These are phyloP conservation scores for Aspergillus costaricaensis DNA, from an alignment of 2,329 filamentous ascomycete species.

Conservation along the genomic window DNA sequence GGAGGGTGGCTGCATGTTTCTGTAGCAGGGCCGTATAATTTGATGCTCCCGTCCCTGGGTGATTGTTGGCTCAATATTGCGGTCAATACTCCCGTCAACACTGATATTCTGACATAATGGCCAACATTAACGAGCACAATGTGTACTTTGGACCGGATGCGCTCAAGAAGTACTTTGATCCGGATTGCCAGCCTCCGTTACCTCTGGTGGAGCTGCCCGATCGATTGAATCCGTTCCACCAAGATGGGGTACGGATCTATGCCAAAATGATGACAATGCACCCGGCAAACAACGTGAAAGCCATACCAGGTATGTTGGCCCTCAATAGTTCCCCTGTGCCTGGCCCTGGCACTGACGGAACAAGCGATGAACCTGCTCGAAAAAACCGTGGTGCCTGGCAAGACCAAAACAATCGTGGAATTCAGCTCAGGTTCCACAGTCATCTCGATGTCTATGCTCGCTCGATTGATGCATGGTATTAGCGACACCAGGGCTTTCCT, in stretches of 20 bases:
- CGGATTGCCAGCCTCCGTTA: constrained; percentile 58
- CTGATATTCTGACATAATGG: constrained; percentile 21
- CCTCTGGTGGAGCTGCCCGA: constrained; percentile 64
- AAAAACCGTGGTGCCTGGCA: constrained; percentile 43
- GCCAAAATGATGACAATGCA: constrained; percentile 68
- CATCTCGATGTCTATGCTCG: constrained; percentile 60
- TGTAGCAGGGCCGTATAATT: constrained; percentile 10
- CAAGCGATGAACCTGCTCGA: constrained; percentile 55
- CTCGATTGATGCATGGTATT: constrained; percentile 54
- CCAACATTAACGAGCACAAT: constrained; percentile 48
- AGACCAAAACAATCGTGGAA: constrained; percentile 58
- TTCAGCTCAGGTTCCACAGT: constrained; percentile 65
- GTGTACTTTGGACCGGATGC: constrained; percentile 61
- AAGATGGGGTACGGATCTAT: constrained; percentile 63
- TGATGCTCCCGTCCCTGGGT: constrained; percentile 11
- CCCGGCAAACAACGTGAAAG: constrained; percentile 66
- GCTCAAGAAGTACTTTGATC: constrained; percentile 61
- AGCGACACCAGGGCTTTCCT: constrained; percentile 58
- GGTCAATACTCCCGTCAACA: not conserved
- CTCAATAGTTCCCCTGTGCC: not conserved
- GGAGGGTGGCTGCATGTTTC: not conserved
- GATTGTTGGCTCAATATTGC: not conserved
- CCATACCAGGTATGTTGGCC: constrained; percentile 51
- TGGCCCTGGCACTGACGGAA: not conserved
- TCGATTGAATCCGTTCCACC: constrained; percentile 58